Percentiles rank a stretch among this genome's conserved stretches.
phyloP scores from a whole-genome alignment of 2,329 filamentous ascomycete genomes.

The Stachybotrys chartarum region DNA sequence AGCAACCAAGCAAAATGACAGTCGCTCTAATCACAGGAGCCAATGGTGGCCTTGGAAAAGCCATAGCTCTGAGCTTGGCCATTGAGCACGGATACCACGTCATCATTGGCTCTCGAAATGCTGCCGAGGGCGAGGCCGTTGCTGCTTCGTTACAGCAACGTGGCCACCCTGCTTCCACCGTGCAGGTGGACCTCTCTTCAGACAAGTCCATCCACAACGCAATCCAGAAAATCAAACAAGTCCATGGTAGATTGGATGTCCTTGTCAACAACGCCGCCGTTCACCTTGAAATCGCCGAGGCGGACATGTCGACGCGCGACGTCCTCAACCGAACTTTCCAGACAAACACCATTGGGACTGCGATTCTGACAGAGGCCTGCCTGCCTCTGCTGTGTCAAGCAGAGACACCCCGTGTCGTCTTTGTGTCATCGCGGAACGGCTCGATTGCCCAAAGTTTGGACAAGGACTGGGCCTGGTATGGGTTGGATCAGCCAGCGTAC shows the following conservation, averaged over 20 bases:
- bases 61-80: slow-evolving; percentile 13
- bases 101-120: slow-evolving; percentile 23
- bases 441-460: slow-evolving; percentile 21
- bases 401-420: slow-evolving; percentile 25
- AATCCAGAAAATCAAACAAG: slow-evolving; percentile 9
- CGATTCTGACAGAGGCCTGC: slow-evolving; percentile 16
- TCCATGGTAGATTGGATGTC: slow-evolving; percentile 22
- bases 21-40: slow-evolving; percentile 14
- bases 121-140: slow-evolving; percentile 12
- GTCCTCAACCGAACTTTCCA: slow-evolving; percentile 28
- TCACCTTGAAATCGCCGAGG: slow-evolving; percentile 14
- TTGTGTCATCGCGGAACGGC: slow-evolving; percentile 27
- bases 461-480: slow-evolving; percentile 15
- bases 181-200: slow-evolving; percentile 19
- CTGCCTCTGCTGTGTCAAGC: slow-evolving; percentile 20
- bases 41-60: slow-evolving; percentile 14
- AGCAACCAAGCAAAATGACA: not conserved
- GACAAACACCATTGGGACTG: slow-evolving; percentile 28
- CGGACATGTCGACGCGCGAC: slow-evolving; percentile 16
- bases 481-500: slow-evolving; percentile 24
- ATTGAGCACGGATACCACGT: slow-evolving; percentile 20
- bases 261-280: slow-evolving; percentile 29
- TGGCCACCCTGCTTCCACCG: slow-evolving; percentile 14
- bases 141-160: slow-evolving; percentile 13
- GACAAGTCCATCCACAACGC: slow-evolving; percentile 18